These are phyloP conservation scores for Pseudoturritis turrita DNA, from an alignment of 345 rosid species.

Conservation along the genomic window DNA sequence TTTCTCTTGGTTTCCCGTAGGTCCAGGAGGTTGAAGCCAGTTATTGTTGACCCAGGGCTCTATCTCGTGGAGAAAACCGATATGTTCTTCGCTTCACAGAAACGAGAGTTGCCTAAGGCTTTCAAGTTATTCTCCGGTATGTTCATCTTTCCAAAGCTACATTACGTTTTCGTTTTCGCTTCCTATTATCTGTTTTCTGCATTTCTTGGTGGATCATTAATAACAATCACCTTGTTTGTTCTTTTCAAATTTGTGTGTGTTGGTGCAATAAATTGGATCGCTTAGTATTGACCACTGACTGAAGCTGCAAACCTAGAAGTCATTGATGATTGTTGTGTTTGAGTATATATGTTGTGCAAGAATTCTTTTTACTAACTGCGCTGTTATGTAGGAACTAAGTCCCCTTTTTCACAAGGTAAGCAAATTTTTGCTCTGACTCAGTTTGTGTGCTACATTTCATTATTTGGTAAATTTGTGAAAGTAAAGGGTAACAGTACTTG, in stretches of 20 bases:
- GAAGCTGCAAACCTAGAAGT: neutral
- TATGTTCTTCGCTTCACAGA: slow-evolving; percentile 80
- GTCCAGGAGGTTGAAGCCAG: slow-evolving; percentile 74
- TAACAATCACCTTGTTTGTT: neutral
- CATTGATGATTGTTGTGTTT: neutral
- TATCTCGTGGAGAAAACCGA: slow-evolving; percentile 63
- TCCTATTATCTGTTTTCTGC: neutral
- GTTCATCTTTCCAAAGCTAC: neutral
- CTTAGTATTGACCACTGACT: neutral
- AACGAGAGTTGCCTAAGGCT: slow-evolving; percentile 72
- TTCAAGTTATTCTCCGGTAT: slow-evolving; percentile 78
- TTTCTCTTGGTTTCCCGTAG: slow-evolving; percentile 30
- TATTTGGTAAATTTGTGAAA: neutral
- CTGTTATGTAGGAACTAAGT: neutral
- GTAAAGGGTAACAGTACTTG: neutral
- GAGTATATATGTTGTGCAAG: neutral
- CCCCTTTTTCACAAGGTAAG: neutral
- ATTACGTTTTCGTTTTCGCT: neutral
- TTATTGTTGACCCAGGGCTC: slow-evolving; percentile 94
- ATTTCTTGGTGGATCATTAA: neutral
- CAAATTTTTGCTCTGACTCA: neutral
- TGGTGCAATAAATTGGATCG: neutral
- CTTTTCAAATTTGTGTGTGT: neutral
- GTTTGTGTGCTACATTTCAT: neutral
- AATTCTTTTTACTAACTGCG: neutral